These are phyloP conservation scores for Apiospora aurea DNA, from an alignment of 2,329 filamentous ascomycete species.

Conservation along the genomic window DNA sequence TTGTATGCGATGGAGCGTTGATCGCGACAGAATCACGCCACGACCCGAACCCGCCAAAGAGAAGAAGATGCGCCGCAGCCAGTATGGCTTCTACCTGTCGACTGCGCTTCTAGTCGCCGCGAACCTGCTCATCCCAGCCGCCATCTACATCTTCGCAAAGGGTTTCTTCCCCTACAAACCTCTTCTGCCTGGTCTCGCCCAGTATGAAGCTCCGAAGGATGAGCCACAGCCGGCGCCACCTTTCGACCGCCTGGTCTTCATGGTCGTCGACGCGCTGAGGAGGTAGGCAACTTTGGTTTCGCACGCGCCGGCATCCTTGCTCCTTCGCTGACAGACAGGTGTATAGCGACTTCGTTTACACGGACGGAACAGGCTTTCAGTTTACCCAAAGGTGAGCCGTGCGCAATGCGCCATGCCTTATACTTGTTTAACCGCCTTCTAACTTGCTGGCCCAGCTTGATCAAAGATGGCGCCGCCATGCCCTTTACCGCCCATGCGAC, in stretches of 20 bases:
- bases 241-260: slow-evolving; percentile 92
- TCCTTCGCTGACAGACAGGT: neutral
- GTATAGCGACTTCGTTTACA: slow-evolving; percentile 89
- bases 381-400: slow-evolving; percentile 83
- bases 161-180: slow-evolving; percentile 99
- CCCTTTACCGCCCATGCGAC: slow-evolving; percentile 96
- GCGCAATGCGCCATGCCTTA: slow-evolving; percentile 1
- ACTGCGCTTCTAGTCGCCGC: slow-evolving; percentile 64
- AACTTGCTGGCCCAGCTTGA: slow-evolving; percentile 64
- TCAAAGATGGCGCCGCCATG: slow-evolving; percentile 81
- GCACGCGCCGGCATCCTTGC: neutral
- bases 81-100: slow-evolving; percentile 37
- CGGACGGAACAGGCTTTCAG: slow-evolving; percentile 77
- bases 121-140: slow-evolving; percentile 79
- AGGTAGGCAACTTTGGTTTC: slow-evolving; percentile 62
- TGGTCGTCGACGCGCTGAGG: slow-evolving; percentile 95
- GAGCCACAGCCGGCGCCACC: slow-evolving; percentile 67
- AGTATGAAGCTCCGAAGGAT: slow-evolving; percentile 62
- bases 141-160: slow-evolving; percentile 79
- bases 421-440: neutral
- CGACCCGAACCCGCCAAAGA: slow-evolving; percentile 1
- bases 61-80: slow-evolving; percentile 30
- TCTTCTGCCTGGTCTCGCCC: slow-evolving; percentile 83
- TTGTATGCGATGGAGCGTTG: slow-evolving; percentile 19
- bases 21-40: neutral